Evolutionary conservation across 2,329 filamentous ascomycete genomes (phyloP).

Genomic region (Cladosporium sp.): DNA sequence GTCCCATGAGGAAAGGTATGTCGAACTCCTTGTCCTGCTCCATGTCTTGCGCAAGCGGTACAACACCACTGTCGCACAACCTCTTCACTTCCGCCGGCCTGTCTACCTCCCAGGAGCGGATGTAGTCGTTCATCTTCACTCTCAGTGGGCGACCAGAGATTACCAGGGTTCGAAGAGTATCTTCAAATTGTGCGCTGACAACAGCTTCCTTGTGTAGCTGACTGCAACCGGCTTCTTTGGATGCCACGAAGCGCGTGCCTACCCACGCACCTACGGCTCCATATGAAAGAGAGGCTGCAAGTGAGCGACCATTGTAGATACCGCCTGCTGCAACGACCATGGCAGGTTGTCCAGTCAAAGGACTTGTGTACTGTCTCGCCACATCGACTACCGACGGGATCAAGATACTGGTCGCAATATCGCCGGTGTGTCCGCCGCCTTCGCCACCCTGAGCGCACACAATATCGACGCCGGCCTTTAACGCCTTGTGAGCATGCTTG

Average conservation of each 20-base stretch:
- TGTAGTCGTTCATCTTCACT: constrained; percentile 80
- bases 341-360: constrained; percentile 69
- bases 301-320: constrained; percentile 76
- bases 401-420: constrained; percentile 81
- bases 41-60: constrained; percentile 81
- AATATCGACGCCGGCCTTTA: constrained; percentile 84
- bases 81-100: constrained; percentile 72
- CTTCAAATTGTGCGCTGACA: constrained; percentile 74
- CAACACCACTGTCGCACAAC: constrained; percentile 73
- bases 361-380: constrained; percentile 69
- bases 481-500: constrained; percentile 84
- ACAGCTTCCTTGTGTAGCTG: constrained; percentile 82
- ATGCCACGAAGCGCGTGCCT: constrained; percentile 87
- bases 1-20: constrained; percentile 88
- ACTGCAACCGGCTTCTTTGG: constrained; percentile 76
- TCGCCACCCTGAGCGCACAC: constrained; percentile 92
- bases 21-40: constrained; percentile 82
- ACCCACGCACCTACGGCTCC: constrained; percentile 92
- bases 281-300: constrained; percentile 83
- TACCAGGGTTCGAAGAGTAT: constrained; percentile 80
- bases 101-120: constrained; percentile 72
- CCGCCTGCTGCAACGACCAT: constrained; percentile 89
- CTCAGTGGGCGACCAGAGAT: constrained; percentile 79
- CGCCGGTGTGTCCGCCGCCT: constrained; percentile 89
- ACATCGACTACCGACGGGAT: constrained; percentile 87